Percentiles rank a stretch among this genome's conserved stretches.
These are phyloP conservation scores for Opeltia flavorubescens DNA, from an alignment of 495 filamentous ascomycete genomes.

Conservation along the genomic window DNA sequence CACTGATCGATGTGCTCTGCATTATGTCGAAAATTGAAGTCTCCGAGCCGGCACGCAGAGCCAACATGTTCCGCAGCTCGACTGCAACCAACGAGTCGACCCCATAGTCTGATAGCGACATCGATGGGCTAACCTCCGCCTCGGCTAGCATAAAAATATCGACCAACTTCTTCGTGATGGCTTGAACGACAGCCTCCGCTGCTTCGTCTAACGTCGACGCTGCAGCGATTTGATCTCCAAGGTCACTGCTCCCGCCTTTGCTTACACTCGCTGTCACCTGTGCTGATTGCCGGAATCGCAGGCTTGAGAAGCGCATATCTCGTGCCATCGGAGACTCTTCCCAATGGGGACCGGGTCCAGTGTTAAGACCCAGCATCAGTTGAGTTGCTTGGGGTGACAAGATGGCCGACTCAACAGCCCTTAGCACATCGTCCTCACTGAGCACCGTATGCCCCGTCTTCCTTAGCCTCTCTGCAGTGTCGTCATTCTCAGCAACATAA, in stretches of 20 bases:
- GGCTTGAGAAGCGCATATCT: not conserved
- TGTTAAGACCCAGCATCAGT: not conserved
- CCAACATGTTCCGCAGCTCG: slow-evolving; percentile 27
- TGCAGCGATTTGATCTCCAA: too few species aligned
- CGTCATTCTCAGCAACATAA: slow-evolving; percentile 14
- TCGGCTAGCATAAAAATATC: slow-evolving; percentile 22
- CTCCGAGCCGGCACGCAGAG: slow-evolving; percentile 16
- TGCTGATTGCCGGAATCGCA: not conserved
- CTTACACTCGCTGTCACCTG: too few species aligned
- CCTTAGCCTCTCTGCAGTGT: slow-evolving; percentile 6
- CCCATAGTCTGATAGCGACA: slow-evolving; percentile 20
- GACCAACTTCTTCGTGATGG: slow-evolving; percentile 21
- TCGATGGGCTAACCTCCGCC: slow-evolving; percentile 21
- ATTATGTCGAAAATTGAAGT: slow-evolving; percentile 24
- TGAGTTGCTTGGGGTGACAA: not conserved
- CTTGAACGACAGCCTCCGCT: slow-evolving; percentile 17
- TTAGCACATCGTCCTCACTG: slow-evolving; percentile 10
- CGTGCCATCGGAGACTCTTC: not conserved
- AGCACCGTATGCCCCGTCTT: slow-evolving; percentile 5
- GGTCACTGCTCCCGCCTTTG: too few species aligned
- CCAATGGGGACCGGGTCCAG: not conserved
- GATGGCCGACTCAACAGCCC: not conserved
- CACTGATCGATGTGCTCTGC: not conserved
- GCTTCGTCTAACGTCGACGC: slow-evolving; percentile 4
- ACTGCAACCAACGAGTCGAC: slow-evolving; percentile 28